These are phyloP conservation scores for Ustilago vetiveriae DNA, from an alignment of 1,284 basidiomycete species.

Conservation along the genomic window DNA sequence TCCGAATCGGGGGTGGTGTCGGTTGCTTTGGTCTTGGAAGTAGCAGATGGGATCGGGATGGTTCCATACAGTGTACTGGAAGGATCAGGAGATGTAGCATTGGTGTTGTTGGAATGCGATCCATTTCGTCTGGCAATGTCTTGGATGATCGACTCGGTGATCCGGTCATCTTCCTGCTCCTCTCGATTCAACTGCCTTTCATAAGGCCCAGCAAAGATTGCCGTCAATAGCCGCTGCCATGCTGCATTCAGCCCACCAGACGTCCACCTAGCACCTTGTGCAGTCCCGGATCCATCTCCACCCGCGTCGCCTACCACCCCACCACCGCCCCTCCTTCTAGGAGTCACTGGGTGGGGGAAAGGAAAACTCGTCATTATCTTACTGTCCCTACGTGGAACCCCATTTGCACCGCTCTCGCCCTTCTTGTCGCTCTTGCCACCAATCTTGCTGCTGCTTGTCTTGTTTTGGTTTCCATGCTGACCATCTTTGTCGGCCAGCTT, in stretches of 20 bases:
- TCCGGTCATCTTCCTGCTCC: slow-evolving; percentile 30
- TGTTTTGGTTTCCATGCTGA: too few relatives aligned
- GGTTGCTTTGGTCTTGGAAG: not conserved
- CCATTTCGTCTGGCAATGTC: slow-evolving; percentile 19
- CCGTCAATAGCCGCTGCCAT: slow-evolving; percentile 29
- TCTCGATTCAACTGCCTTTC: slow-evolving; percentile 30
- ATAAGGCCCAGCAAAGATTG: slow-evolving; percentile 41
- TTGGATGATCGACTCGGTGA: slow-evolving; percentile 29
- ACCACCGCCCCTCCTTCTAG: slow-evolving; percentile 3
- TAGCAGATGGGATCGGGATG: slow-evolving; percentile 7
- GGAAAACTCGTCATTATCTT: slow-evolving; percentile 53
- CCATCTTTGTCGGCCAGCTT: not conserved
- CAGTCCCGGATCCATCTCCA: too few relatives aligned
- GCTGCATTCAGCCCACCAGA: not conserved
- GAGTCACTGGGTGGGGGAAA: slow-evolving; percentile 41
- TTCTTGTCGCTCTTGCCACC: not conserved
- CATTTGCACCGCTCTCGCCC: not conserved
- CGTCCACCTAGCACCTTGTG: too few relatives aligned
- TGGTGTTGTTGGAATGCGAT: not conserved
- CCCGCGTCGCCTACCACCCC: not conserved
- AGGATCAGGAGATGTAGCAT: not conserved
- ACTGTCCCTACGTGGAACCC: slow-evolving; percentile 20
- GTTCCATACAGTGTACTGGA: slow-evolving; percentile 8
- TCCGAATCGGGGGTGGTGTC: not conserved
- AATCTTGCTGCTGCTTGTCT: not conserved